Evolutionary conservation across 805 yeast species (phyloP).

Genomic region (Sugiyamaella valdiviana): DNA sequence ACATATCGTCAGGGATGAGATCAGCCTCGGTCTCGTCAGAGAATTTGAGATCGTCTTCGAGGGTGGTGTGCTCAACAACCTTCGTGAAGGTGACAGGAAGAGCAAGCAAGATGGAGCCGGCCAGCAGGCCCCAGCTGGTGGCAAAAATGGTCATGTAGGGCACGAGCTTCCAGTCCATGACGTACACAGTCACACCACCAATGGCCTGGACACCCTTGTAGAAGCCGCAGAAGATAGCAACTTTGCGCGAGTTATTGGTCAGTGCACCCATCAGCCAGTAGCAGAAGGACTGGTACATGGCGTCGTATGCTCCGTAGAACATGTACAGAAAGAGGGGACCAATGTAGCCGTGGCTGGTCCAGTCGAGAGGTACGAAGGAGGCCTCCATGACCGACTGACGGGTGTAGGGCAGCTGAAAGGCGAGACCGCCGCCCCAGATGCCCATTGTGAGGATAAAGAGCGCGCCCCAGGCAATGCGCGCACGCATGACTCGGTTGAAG

Average conservation of each 20-base stretch:
- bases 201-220: slow-evolving; percentile 59
- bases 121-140: slow-evolving; percentile 11
- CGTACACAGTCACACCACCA: slow-evolving; percentile 55
- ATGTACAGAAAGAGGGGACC: slow-evolving; percentile 58
- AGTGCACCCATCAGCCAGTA: slow-evolving; percentile 55
- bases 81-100: slow-evolving; percentile 7
- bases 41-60: slow-evolving; percentile 7
- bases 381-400: slow-evolving; percentile 19
- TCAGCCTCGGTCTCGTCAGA: slow-evolving; percentile 11
- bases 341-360: slow-evolving; percentile 40
- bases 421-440: slow-evolving; percentile 36
- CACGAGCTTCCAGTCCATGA: slow-evolving; percentile 37
- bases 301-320: slow-evolving; percentile 54
- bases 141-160: slow-evolving; percentile 9
- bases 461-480: slow-evolving; percentile 40
- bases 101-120: slow-evolving; percentile 11
- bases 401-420: slow-evolving; percentile 24
- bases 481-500: slow-evolving; percentile 40
- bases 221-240: slow-evolving; percentile 51
- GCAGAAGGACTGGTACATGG: slow-evolving; percentile 50
- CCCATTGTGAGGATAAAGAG: slow-evolving; percentile 37
- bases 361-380: slow-evolving; percentile 36
- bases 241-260: slow-evolving; percentile 49
- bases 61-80: slow-evolving; percentile 10
- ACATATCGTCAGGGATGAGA: slow-evolving; percentile 4